Conservation (phyloP, 202 grass and related monocot species). For the Elaeis oleifera region DNA sequence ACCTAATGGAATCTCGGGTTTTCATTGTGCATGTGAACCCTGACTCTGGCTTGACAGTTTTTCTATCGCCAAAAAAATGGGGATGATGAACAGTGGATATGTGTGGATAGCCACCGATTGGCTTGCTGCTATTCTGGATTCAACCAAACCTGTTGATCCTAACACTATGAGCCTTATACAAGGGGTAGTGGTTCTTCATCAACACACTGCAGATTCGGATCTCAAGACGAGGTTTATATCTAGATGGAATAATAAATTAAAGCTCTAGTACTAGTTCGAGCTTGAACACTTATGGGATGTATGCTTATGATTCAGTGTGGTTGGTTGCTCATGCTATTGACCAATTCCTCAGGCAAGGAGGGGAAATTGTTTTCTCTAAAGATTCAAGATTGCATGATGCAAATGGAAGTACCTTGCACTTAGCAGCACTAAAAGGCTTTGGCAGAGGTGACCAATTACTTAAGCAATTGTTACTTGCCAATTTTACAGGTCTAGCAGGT, state of each 20-base stretch:
- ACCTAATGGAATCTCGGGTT: constrained; percentile 86
- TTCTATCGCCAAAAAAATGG: constrained; percentile 47
- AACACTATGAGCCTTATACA: constrained; percentile 48
- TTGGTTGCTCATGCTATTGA: constrained; percentile 64
- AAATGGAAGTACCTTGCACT: constrained; percentile 47
- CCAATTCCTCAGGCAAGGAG: constrained; percentile 38
- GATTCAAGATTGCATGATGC: constrained; percentile 53
- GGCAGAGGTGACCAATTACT: constrained; percentile 55
- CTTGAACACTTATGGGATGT: constrained; percentile 68
- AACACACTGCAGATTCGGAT: constrained; percentile 56
- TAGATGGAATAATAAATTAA: constrained; percentile 44
- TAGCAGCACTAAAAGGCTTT: constrained; percentile 61
- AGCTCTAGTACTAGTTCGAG: constrained; percentile 32
- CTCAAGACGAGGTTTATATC: constrained; percentile 52
- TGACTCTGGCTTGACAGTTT: constrained; percentile 59
- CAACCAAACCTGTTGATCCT: constrained; percentile 17
- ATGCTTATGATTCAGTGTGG: constrained; percentile 94
- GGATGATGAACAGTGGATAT: constrained; percentile 62
- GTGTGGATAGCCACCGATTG: constrained; percentile 95
- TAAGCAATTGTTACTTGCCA: constrained; percentile 55
- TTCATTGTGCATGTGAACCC: constrained; percentile 86
- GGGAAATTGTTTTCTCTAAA: constrained; percentile 51
- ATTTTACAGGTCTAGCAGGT: constrained; percentile 76
- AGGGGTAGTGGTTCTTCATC: constrained; percentile 66
- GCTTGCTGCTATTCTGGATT: constrained; percentile 78